These are phyloP conservation scores for Metarhizium brunneum DNA, from an alignment of 2,329 filamentous ascomycete species.

Conservation along the genomic window DNA sequence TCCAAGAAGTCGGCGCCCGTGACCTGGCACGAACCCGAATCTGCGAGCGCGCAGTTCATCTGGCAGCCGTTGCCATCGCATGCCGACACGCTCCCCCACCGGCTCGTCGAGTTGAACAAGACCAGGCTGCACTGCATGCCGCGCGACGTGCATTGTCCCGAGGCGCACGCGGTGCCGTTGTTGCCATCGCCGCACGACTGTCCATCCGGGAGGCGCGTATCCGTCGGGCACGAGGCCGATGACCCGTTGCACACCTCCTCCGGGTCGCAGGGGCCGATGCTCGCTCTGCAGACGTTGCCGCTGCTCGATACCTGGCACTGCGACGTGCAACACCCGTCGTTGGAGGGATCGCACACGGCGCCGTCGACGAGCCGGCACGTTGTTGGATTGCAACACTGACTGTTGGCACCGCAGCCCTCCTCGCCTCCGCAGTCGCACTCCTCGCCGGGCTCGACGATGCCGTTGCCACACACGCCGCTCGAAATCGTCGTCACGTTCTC, in stretches of 20 bases:
- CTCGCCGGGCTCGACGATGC: conserved; percentile 78
- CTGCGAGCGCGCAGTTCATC: conserved; percentile 7
- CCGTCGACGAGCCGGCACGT: conserved; percentile 68
- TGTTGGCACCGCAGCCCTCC: conserved; percentile 50
- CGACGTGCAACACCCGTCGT: conserved; percentile 60
- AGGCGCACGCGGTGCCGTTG: conserved; percentile 59
- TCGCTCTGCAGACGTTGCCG: conserved; percentile 63
- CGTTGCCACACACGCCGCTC: conserved; percentile 76
- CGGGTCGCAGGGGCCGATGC: conserved; percentile 67
- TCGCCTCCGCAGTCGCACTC: conserved; percentile 80
- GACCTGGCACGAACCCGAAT: conserved; percentile 3
- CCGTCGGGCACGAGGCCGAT: conserved; percentile 57
- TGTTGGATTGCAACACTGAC: conserved; percentile 65
- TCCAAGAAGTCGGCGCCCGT: conserved; percentile 69
- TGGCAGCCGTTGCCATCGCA: conserved; percentile 51
- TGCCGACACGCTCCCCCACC: conserved; percentile 64
- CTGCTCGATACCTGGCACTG: conserved; percentile 53
- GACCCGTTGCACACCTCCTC: conserved; percentile 65
- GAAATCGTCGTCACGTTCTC: conserved; percentile 65
- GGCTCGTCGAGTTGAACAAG: conserved; percentile 59
- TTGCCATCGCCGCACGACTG: conserved; percentile 53
- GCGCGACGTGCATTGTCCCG: conserved; percentile 77
- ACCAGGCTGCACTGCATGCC: conserved; percentile 73
- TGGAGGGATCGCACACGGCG: conserved; percentile 63
- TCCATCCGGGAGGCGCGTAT: conserved; percentile 56